Evolutionary conservation across 1,139 yeast genomes (phyloP), one percentile per base, ranked within the genome.

Genomic region (Suhomyces bribrorum): DNA sequence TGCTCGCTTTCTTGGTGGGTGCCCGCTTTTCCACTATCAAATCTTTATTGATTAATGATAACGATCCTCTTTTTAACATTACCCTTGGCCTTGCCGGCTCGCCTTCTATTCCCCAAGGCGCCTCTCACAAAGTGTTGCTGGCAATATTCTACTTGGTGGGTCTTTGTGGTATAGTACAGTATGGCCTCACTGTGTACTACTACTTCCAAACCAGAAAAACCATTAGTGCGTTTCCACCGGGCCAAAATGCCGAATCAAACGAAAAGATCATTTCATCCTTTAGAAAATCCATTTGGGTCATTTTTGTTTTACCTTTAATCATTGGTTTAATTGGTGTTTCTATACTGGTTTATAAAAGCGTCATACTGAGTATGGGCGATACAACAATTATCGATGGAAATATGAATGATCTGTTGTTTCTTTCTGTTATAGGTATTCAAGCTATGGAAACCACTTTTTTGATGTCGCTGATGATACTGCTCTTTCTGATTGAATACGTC

Each of bases 221-320:
- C 11, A 57, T 68, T 23, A 50, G 53, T 14, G 54, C 57, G 20
- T 67, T 64, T 46, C 69, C 73, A 2, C 64, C 66, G 2, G 54
- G 60, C 9, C 36, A 54, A 11, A 34, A 51, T 5, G 38, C 36
- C n/a, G 57, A 53, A 15, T 45, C 46, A 18, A 62, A 61, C 37
- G 53, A 48, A 11, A 47, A 45, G 18, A 50, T 64, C 11, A 43
- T 46, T 9, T 43, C 42, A n/a, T 57, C 71, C 3, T 68, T 64
- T 43, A 56, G 54, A 37, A 50, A 49, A 28, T 64, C 72, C 1
- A 49, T 67, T 13, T 37, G 52, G 14, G 52, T 64, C 18, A 57
- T 67, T 15, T 58, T 66, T 34, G 49, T 64, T 1, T 41, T 64
- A 14, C 73, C 73, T 2, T 7, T 61, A 2, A 34, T 60, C 14